Evolutionary conservation across 495 filamentous ascomycete genomes (phyloP).

Genomic region (Xylaria intraflava): DNA sequence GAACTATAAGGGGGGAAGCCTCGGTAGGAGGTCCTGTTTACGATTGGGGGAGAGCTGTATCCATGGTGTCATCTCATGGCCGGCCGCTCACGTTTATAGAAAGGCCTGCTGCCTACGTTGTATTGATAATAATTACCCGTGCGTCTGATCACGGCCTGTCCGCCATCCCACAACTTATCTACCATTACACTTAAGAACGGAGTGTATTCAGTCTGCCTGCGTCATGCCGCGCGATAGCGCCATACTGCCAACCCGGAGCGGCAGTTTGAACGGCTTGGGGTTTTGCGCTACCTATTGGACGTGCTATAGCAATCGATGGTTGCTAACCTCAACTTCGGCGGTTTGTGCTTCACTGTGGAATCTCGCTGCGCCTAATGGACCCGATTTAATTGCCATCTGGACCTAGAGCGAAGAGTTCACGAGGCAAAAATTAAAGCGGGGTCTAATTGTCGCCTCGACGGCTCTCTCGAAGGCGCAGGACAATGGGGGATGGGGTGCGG

Average conservation of each 20-base stretch:
- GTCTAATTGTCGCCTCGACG: constrained; percentile 53
- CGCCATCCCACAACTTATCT: constrained; percentile 45
- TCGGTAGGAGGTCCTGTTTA: not conserved
- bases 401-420: constrained; percentile 68
- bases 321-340: constrained; percentile 17
- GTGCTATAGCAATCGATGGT: not conserved
- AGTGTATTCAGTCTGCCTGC: constrained; percentile 66
- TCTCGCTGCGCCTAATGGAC: constrained; percentile 60
- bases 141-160: constrained; percentile 68
- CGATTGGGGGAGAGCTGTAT: constrained; percentile 4
- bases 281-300: constrained; percentile 32
- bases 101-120: constrained; percentile 61
- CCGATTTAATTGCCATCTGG: constrained; percentile 62
- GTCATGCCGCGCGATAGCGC: constrained; percentile 63
- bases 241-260: constrained; percentile 61
- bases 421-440: constrained; percentile 64
- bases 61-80: constrained; percentile 51
- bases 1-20: not conserved
- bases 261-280: constrained; percentile 38
- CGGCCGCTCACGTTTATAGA: constrained; percentile 53
- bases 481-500: constrained; percentile 64
- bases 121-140: constrained; percentile 62
- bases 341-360: constrained; percentile 68
- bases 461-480: constrained; percentile 46
- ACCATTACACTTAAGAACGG: constrained; percentile 61